Conservation (phyloP, 306 rosid species). For the Sechiopsis laciniata region DNA sequence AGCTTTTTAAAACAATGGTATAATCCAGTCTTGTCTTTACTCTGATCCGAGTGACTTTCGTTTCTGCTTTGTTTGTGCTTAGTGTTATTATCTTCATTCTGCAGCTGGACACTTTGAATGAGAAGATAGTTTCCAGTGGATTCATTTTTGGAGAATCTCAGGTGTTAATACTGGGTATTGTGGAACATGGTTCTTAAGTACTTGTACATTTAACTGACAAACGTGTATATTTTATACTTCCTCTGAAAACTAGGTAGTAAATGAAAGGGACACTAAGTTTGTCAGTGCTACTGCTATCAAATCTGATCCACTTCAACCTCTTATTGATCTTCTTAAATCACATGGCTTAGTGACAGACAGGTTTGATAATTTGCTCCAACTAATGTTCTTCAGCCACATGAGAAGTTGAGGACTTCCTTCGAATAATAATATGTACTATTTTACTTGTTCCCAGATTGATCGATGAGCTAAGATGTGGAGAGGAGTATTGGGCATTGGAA, state of each 20-base stretch:
- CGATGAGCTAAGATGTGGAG: conserved; percentile 65
- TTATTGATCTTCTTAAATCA: conserved; percentile 41
- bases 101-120: conserved; percentile 82
- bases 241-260: conserved; percentile 38
- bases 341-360: conserved; percentile 58
- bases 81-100: conserved; percentile 4
- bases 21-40: neutral
- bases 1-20: neutral
- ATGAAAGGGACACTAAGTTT: conserved; percentile 32
- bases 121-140: conserved; percentile 37
- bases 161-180: conserved; percentile 32
- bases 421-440: neutral
- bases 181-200: neutral
- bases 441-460: conserved; percentile 35
- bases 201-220: conserved; percentile 22
- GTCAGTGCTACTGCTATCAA: conserved; percentile 25
- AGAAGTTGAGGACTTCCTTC: conserved; percentile 5
- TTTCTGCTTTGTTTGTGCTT: conserved; percentile 19
- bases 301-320: conserved; percentile 45
- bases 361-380: conserved; percentile 31
- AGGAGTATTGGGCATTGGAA: conserved; percentile 86
- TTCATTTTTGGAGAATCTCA: conserved; percentile 29
- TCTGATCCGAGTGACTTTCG: conserved; percentile 19
- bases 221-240: conserved; percentile 16
- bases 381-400: neutral